A percentile compares a stretch with the other conserved stretches of the same genome.
These are phyloP conservation scores for Boletus speciosus DNA, from an alignment of 768 basidiomycete genomes.

Conservation along the genomic window DNA sequence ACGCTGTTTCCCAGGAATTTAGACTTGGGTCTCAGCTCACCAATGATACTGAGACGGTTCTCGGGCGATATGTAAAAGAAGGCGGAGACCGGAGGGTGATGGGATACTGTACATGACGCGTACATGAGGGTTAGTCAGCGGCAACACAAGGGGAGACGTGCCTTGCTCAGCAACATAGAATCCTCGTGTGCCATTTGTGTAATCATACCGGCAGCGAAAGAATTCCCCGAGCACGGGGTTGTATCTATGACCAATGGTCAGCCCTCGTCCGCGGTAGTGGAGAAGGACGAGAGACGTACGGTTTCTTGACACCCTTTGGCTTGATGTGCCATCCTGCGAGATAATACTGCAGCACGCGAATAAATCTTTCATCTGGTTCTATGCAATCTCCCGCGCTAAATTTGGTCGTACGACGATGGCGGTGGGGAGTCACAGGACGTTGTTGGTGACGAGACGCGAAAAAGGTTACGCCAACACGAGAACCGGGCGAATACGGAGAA, in stretches of 20 bases:
- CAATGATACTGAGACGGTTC: slow-evolving; percentile 82
- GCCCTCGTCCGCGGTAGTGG: background rate
- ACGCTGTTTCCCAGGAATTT: slow-evolving; percentile 97
- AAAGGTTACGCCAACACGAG: background rate
- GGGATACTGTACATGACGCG: slow-evolving; percentile 62
- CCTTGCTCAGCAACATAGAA: slow-evolving; percentile 98
- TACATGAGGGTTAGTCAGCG: slow-evolving; percentile 4
- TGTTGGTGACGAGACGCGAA: background rate
- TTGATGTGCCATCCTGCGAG: slow-evolving; percentile 99
- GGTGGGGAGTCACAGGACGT: background rate
- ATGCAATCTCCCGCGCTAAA: slow-evolving; percentile 73
- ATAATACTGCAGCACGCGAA: slow-evolving; percentile 89
- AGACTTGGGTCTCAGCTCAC: slow-evolving; percentile 93
- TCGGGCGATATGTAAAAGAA: slow-evolving; percentile 93
- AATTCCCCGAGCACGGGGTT: slow-evolving; percentile 98
- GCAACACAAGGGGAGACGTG: slow-evolving; percentile 23
- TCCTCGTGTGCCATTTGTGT: slow-evolving; percentile 85
- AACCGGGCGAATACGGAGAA: background rate
- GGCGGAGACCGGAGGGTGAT: slow-evolving; percentile 93
- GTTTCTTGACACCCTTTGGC: slow-evolving; percentile 99
- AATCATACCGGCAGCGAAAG: slow-evolving; percentile 94
- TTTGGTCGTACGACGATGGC: slow-evolving; percentile 6
- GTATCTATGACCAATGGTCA: slow-evolving; percentile 52
- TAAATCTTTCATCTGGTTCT: slow-evolving; percentile 87
- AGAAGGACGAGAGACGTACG: slow-evolving; percentile 48